Conservation (phyloP, 768 basidiomycete species). For the Boletus pseudopeckii region DNA sequence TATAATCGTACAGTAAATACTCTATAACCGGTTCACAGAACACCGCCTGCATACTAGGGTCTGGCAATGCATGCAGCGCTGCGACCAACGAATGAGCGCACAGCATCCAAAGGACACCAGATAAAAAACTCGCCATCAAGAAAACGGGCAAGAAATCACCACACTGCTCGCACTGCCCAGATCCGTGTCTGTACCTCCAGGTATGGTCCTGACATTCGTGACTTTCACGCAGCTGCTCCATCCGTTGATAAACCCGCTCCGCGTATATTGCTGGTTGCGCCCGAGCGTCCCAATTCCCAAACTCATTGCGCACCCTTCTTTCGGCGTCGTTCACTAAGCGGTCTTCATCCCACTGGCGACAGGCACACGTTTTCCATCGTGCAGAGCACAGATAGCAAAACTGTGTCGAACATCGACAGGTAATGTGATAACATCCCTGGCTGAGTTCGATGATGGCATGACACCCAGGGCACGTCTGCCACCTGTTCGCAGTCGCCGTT, state of each 20-base stretch:
- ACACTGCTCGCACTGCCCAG: conserved; percentile 48
- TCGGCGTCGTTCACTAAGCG: conserved; percentile 30
- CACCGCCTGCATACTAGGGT: conserved; percentile 25
- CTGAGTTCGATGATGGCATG: conserved; percentile 51
- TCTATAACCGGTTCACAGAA: conserved; percentile 27
- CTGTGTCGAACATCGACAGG: conserved; percentile 45
- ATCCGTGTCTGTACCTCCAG: conserved; percentile 46
- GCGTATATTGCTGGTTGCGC: conserved; percentile 16
- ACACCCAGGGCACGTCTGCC: conserved; percentile 67
- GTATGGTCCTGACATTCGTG: conserved; percentile 50
- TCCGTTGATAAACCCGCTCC: conserved; percentile 19
- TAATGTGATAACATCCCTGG: conserved; percentile 64
- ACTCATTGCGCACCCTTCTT: conserved; percentile 24
- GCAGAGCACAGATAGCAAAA: conserved; percentile 67
- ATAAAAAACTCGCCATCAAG: conserved; percentile 41
- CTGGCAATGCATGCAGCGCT: conserved; percentile 27
- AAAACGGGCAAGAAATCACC: conserved; percentile 35
- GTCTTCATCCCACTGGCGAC: conserved; percentile 62
- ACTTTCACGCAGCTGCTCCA: conserved; percentile 41
- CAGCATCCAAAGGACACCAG: neutral
- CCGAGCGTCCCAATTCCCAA: conserved; percentile 12
- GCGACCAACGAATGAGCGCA: neutral
- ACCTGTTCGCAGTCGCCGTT: conserved; percentile 44
- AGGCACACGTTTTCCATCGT: conserved; percentile 59
- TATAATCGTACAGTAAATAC: neutral